Base-by-base conservation (phyloP, 2,329 filamentous ascomycete genomes). In the Epichloe amarillans region DNA sequence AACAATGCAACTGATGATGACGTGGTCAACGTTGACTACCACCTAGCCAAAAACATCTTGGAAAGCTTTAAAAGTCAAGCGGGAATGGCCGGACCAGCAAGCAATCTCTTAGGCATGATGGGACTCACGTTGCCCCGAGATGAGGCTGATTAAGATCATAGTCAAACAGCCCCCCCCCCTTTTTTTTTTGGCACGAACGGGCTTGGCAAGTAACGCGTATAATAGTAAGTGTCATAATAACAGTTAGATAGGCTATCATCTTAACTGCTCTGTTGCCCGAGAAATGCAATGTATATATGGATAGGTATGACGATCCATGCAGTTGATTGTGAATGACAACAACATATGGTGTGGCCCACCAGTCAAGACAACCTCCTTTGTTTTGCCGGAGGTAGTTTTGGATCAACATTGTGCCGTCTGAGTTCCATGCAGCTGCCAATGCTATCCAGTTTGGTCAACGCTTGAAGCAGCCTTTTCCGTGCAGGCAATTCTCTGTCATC, bases 31-130 rank as follows among this genome's bases (percentile, higher is more conserved):
- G 80, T 93, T 30, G 87, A 97, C 62, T 86, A 89, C 58, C 91
- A 93, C 54, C 73, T 98, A 23, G 89, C 87, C 17, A 88, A 86
- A 65, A 97, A 97, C 61, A 72, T 98, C 50, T 72, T 98, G 1
- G 88, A 96, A 65, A 91, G 88, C 59, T 90, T 98, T 68, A 94
- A 95, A 62, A 84, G 86, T 15, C 91, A 97, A 65, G 88, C 75
- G 17, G 93, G 93, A 12, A 79, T 85, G 72, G 75, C 88, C 35
- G 93, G 93, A 0, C 93, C 93, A 1, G 86, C 86, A 2, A 83
- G 90, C 1, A 97, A 96, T 63, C 71, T 98, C 53, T 75, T 98
- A 60, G 84, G 83, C 6, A 77, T 94, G 69, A 85, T 97, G 83
- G 89, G 89, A 0, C 72, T 96, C 56, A 76, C 79, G 40, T 72